Conservation (phyloP, 345 rosid species). For the Clausena lansium region DNA sequence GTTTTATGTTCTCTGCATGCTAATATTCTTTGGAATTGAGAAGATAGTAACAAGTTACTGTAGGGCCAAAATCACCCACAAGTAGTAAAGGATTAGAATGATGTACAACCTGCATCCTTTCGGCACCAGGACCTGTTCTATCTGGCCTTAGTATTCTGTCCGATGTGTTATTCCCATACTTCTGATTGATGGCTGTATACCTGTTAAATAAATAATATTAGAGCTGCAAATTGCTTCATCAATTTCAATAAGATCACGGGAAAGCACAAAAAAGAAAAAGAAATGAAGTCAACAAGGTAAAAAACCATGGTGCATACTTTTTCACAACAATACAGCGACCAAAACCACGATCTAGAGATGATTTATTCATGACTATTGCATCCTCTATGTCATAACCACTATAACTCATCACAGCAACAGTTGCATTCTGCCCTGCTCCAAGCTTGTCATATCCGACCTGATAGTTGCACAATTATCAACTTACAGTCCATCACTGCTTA, state of each 20-base stretch:
- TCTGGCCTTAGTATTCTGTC: slow-evolving; percentile 78
- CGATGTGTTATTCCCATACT: slow-evolving; percentile 39
- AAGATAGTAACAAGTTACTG: background rate
- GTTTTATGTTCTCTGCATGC: background rate
- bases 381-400: slow-evolving; percentile 98
- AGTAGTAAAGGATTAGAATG: background rate
- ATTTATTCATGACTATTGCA: slow-evolving; percentile 96
- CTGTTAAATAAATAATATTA: slow-evolving; percentile 36
- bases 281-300: background rate
- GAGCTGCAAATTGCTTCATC: background rate
- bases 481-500: slow-evolving; percentile 7
- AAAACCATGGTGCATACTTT: slow-evolving; percentile 42
- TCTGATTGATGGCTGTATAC: slow-evolving; percentile 41
- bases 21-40: background rate
- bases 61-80: background rate
- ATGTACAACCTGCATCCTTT: slow-evolving; percentile 67
- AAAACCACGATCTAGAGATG: slow-evolving; percentile 96
- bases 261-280: background rate
- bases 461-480: slow-evolving; percentile 32
- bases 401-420: slow-evolving; percentile 95
- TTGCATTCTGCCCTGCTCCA: slow-evolving; percentile 99
- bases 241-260: background rate
- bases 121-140: slow-evolving; percentile 55
- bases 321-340: slow-evolving; percentile 96
- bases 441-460: slow-evolving; percentile 96